Evolutionary conservation across 73 alveolate genomes (phyloP).

Genomic region (Stentor coeruleus): DNA sequence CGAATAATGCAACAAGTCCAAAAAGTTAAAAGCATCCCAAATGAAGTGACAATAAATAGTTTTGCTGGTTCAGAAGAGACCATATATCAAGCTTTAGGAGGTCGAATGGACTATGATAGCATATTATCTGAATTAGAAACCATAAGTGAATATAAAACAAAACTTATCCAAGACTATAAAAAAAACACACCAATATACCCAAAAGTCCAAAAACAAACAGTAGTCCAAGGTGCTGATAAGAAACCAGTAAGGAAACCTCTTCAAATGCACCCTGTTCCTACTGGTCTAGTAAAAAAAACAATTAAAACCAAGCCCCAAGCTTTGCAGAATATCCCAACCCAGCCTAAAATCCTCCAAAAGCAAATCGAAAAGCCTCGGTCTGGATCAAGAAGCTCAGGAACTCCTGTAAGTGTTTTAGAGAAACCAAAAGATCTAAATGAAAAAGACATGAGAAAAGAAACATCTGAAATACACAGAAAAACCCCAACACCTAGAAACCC

Average conservation of each 20-base stretch:
- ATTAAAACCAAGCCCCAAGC: not conserved
- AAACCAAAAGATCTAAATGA: not conserved
- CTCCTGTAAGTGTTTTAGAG: not conserved
- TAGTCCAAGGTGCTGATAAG: not conserved
- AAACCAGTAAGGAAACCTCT: not conserved
- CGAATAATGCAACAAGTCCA: not conserved
- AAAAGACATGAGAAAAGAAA: not conserved
- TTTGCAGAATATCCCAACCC: not conserved
- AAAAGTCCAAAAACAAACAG: not conserved
- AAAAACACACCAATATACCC: conserved; percentile 3
- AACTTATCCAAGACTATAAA: not conserved
- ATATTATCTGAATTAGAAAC: not conserved
- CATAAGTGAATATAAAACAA: not conserved
- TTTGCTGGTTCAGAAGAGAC: not conserved
- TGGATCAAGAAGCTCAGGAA: not conserved
- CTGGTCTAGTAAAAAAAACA: not conserved
- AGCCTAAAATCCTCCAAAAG: not conserved
- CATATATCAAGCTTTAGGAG: not conserved
- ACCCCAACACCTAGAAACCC: not conserved
- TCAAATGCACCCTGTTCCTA: not conserved
- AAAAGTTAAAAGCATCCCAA: not conserved
- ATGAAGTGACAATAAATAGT: not conserved
- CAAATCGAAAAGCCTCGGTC: no score
- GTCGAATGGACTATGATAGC: not conserved
- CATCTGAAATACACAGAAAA: not conserved